Evolutionary conservation across 306 rosid genomes (phyloP).

Genomic region (Casuarina equisetifolia): DNA sequence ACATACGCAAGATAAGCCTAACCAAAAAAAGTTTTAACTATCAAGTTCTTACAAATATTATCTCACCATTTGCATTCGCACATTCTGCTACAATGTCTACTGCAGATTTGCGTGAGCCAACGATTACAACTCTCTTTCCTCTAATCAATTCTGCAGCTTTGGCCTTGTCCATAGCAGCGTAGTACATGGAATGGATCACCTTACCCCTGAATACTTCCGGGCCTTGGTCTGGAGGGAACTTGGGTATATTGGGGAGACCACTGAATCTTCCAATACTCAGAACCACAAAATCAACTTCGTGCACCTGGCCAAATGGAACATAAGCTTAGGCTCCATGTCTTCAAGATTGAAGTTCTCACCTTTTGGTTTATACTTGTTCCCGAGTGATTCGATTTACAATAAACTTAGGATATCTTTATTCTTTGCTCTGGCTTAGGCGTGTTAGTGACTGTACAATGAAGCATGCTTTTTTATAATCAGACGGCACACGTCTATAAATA

Average conservation of each 20-base stretch:
- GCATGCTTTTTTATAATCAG: not conserved
- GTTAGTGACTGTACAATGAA: not conserved
- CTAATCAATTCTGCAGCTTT: constrained; percentile 40
- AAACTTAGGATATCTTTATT: not conserved
- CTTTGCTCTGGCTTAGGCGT: not conserved
- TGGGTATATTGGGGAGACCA: constrained; percentile 57
- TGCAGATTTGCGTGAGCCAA: constrained; percentile 56
- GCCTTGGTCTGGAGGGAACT: constrained; percentile 42
- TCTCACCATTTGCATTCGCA: constrained; percentile 48
- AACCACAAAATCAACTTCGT: constrained; percentile 50
- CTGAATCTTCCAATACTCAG: constrained; percentile 53
- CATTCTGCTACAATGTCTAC: constrained; percentile 55
- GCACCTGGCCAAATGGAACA: constrained; percentile 33
- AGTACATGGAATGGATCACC: constrained; percentile 62
- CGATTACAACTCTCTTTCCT: constrained; percentile 35
- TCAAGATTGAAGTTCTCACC: not conserved
- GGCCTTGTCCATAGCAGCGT: constrained; percentile 35
- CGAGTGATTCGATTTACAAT: not conserved
- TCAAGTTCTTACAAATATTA: not conserved
- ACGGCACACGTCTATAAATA: not conserved
- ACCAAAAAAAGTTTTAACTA: not conserved
- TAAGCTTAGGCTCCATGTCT: not conserved
- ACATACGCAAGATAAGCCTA: not conserved
- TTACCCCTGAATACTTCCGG: constrained; percentile 51
- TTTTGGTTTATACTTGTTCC: not conserved